Base-by-base conservation (phyloP, 2,329 filamentous ascomycete species). In the Alternaria ethzedia region DNA sequence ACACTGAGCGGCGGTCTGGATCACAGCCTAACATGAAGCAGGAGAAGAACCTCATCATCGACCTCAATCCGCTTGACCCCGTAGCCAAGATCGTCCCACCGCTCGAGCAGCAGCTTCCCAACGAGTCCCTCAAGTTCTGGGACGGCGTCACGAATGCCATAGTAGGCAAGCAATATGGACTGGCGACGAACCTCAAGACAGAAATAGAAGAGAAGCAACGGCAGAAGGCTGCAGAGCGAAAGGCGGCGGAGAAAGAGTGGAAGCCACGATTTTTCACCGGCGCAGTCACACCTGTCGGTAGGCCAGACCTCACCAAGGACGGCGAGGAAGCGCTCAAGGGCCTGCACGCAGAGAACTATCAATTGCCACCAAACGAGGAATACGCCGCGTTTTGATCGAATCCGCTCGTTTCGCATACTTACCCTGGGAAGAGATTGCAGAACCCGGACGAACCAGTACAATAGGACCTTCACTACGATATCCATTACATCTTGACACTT, bases 51-150 rank as follows among this genome's bases (percentile, higher is more conserved):
- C 89, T 94, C 30, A 89, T 99, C 67, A 91, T 98, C 75, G 95
- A 99, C 78, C 88, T 98, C 52, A 86, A 85, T n/a, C 94, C 95
- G 3, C 88, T 99, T 49, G 87, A 86, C 45, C 93, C 96, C 3
- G 88, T 91, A 0, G 84, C 90, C 59, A 99, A 99, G 82, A 83
- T 88, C 46, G 79, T 96, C 0, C 96, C 96, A 0, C 93, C 95
- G 0, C 81, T 86, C 17, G 89, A 94, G 46, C 80, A 89, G 62
- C 96, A 98, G 79, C 88, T 97, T 2, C 88, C 91, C 59, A 96
- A 99, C 79, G 96, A 99, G 82, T 96, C 92, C 2, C 87, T 96
- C 68, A 89, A 88, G 61, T 91, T 97, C 77, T 99, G 96, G 96
- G 86, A 89, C 32, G 88, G 88, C 23, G 95, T 99, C 47, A 98